These are phyloP conservation scores for Scutellaria baicalensis DNA, from an alignment of 257 asterid genomes.

Conservation along the genomic window DNA sequence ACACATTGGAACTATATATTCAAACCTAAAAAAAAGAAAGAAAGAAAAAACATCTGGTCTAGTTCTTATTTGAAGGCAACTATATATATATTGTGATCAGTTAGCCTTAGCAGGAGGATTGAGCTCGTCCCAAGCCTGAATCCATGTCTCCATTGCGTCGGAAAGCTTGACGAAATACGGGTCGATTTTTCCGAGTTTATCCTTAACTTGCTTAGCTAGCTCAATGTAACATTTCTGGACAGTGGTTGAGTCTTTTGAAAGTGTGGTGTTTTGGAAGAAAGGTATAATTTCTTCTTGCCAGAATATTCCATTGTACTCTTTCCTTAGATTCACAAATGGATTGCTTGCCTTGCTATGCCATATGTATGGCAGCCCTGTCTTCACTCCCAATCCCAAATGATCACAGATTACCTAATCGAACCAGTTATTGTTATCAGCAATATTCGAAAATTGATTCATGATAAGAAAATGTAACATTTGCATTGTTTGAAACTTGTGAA, in stretches of 20 bases:
- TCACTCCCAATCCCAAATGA: slow-evolving; percentile 77
- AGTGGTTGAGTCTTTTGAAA: slow-evolving; percentile 67
- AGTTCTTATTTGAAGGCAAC: not conserved
- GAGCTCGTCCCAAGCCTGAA: slow-evolving; percentile 89
- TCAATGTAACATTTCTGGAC: slow-evolving; percentile 77
- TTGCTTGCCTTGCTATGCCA: slow-evolving; percentile 98
- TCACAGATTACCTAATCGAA: slow-evolving; percentile 85
- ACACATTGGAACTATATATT: not conserved
- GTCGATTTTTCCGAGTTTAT: slow-evolving; percentile 66
- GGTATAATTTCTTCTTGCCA: slow-evolving; percentile 98
- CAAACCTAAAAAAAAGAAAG: not conserved
- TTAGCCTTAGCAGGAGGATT: slow-evolving; percentile 35
- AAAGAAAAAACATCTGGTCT: not conserved
- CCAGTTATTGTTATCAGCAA: too few species aligned
- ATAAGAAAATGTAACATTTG: too few species aligned
- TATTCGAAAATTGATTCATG: too few species aligned
- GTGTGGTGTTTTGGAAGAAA: slow-evolving; percentile 58
- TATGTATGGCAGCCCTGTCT: slow-evolving; percentile 85
- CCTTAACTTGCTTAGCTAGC: slow-evolving; percentile 65
- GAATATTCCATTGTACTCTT: slow-evolving; percentile 86
- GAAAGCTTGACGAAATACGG: slow-evolving; percentile 68
- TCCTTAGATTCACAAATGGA: slow-evolving; percentile 76
- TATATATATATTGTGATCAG: too few species aligned
- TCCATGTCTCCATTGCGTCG: slow-evolving; percentile 86
- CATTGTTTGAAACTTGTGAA: too few species aligned